phyloP scores from a whole-genome alignment of 192 early-diverging fungal species.

The Linnemannia exigua region DNA sequence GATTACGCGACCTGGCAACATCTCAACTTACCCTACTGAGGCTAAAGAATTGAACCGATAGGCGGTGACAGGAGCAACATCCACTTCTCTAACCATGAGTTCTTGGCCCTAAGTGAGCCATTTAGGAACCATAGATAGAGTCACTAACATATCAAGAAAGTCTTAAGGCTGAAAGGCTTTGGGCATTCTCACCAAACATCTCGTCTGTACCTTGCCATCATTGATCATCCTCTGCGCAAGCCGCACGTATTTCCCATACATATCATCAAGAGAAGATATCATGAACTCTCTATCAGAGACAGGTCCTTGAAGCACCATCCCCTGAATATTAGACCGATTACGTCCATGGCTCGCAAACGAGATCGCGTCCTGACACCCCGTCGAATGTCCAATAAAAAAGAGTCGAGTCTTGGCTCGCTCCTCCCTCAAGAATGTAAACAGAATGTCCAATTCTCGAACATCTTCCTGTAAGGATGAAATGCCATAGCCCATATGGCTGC shows the following conservation, averaged over 20 bases:
- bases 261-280: constrained; percentile 29
- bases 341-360: constrained; percentile 42
- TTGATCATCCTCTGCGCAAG: constrained; percentile 50
- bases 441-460: constrained; percentile 50
- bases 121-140: background rate
- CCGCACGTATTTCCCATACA: constrained; percentile 36
- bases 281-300: constrained; percentile 61
- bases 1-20: background rate
- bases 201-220: constrained; percentile 40
- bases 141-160: background rate
- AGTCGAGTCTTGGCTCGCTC: constrained; percentile 40
- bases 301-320: constrained; percentile 58
- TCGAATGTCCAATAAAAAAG: constrained; percentile 63
- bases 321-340: constrained; percentile 28
- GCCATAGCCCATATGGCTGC: constrained; percentile 61
- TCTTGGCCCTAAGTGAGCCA: constrained; percentile 26
- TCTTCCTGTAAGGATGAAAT: constrained; percentile 49
- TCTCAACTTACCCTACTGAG: constrained; percentile 43
- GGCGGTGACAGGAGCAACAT: constrained; percentile 54
- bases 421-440: constrained; percentile 43
- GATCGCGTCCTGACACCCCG: constrained; percentile 58
- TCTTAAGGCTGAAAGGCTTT: too few species aligned
- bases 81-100: constrained; percentile 54
- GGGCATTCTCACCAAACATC: too few species aligned
- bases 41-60: constrained; percentile 55